phyloP scores from a whole-genome alignment of 768 basidiomycete genomes.

The Tulasnella sp. region DNA sequence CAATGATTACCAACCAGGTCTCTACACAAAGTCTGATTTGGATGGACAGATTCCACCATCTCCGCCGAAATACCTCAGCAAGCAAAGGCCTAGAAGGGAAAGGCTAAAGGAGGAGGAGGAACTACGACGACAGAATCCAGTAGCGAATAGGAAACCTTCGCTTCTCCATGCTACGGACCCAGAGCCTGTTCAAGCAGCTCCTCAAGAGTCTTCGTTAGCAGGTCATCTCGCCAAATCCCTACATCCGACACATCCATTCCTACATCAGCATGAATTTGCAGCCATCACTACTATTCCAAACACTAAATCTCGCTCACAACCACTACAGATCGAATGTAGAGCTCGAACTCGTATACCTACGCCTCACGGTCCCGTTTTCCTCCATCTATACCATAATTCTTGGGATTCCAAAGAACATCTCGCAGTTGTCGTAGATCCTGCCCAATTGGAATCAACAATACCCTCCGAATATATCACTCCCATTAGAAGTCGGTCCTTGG shows the following conservation, averaged over 20 bases:
- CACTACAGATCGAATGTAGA: conserved; percentile 77
- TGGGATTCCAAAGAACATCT: conserved; percentile 90
- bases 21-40: conserved; percentile 36
- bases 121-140: too few species aligned
- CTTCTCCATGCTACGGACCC: too few species aligned
- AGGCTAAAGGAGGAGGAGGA: conserved; percentile 30
- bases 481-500: conserved; percentile 35
- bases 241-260: background rate
- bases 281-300: conserved; percentile 17
- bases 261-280: conserved; percentile 5
- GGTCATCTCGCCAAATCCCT: conserved; percentile 3
- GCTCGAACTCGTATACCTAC: conserved; percentile 96
- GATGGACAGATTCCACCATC: conserved; percentile 18
- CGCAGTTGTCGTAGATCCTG: conserved; percentile 85
- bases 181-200: background rate
- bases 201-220: background rate
- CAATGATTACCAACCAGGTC: conserved; percentile 39
- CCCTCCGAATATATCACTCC: conserved; percentile 8
- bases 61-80: conserved; percentile 48
- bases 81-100: conserved; percentile 58
- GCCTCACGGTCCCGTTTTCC: conserved; percentile 81
- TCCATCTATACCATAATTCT: conserved; percentile 91
- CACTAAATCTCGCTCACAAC: conserved; percentile 6
- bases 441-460: conserved; percentile 43
- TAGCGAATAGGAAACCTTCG: too few species aligned